Base-by-base conservation (phyloP, 768 basidiomycete species). In the Phallus indusiatus region DNA sequence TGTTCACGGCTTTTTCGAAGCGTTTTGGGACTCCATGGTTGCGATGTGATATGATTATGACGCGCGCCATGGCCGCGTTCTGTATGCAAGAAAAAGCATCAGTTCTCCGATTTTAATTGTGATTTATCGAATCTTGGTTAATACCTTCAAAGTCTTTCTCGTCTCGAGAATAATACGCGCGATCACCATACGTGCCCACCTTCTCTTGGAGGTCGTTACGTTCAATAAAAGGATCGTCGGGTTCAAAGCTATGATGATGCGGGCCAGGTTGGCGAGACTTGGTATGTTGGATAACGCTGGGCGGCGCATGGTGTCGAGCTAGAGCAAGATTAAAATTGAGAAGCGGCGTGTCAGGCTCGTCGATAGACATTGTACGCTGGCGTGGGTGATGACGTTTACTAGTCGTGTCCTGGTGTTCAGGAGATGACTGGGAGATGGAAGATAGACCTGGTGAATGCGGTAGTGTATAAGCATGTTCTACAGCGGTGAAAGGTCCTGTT, bases 211-310 rank as follows among this genome's bases (percentile, higher is more conserved):
- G 24, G n/a, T 47, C 55, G 17, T 18, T 18, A 16, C 36, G 49
- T 28, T 21, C 57, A 36, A 59, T 59, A 53, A 59, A 59, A 14
- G 57, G 57, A 59, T 59, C 57, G 34, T 28, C 50, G 10, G 24
- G 57, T n/a, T 59, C 49, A 53, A 35, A 51, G 18, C 33, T 35
- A 18, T 59, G 49, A 24, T 14, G 24, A 35, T 50, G 48, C 14
- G 18, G 4, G n/a, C 1, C 24, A 46, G 16, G 47, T 17, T 48
- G 3, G n/a, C 21, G 28, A 18, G 46, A 42, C 24, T 18, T 2
- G 28, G 28, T 7, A 28, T 28, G 18, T 56, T 46, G 46, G 16
- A 14, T 17, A 12, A 42, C 21, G 17, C 46, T 21, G 20, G 54
- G 20, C n/a, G 37, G n/a, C 12, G 20, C 37, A 56, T 50, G 10